Evolutionary conservation across 2,329 filamentous ascomycete species (phyloP).

Genomic region (Cadophora luteo-olivacea): DNA sequence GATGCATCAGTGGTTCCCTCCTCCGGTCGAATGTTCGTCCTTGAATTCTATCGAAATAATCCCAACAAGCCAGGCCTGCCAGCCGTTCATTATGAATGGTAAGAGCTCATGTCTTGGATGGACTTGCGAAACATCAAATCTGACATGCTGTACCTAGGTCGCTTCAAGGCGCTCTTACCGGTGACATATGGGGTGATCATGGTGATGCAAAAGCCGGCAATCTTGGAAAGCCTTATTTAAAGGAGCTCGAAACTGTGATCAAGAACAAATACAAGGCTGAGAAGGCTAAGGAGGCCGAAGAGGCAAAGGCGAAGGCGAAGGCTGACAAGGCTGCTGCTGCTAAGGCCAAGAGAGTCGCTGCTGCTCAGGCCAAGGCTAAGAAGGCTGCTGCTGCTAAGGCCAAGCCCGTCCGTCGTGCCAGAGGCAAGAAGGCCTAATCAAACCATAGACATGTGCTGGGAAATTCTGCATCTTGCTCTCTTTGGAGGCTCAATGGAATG

Average conservation of each 20-base stretch:
- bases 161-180: not conserved
- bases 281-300: not conserved
- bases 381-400: not conserved
- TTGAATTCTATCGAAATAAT: slow-evolving; percentile 17
- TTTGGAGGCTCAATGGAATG: not conserved
- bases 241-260: not conserved
- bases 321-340: not conserved
- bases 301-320: slow-evolving; percentile 2
- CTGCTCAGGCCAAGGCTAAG: not conserved
- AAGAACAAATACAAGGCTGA: not conserved
- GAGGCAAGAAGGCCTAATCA: not conserved
- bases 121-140: not conserved
- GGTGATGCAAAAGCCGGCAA: too few species aligned
- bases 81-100: slow-evolving; percentile 19
- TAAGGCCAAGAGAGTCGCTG: not conserved
- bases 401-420: too few species aligned
- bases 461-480: not conserved
- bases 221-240: not conserved
- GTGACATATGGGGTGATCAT: too few species aligned
- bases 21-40: too few species aligned
- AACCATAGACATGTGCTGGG: not conserved
- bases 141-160: not conserved
- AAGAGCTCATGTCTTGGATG: not conserved
- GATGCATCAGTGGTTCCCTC: too few species aligned
- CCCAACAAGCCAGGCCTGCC: slow-evolving; percentile 16